phyloP scores from a whole-genome alignment of 2,329 filamentous ascomycete genomes.

The Trichophyton benhamiae region DNA sequence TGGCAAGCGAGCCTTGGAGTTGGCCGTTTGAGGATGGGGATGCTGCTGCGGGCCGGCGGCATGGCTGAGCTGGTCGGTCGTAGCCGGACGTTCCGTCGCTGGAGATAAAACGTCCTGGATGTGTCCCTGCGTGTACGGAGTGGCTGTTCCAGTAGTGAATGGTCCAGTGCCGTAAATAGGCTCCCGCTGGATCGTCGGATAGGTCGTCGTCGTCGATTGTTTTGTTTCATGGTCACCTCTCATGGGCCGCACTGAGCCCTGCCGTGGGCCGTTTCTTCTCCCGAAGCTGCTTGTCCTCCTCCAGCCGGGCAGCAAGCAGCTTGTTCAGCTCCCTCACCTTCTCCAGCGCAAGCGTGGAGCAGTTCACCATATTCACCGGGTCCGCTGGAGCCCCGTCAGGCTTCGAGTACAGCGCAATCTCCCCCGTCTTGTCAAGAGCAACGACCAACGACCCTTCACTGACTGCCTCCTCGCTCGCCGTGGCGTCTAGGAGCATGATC shows the following conservation, averaged over 20 bases:
- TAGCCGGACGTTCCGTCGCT: too few relatives aligned
- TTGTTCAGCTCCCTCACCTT: conserved; percentile 72
- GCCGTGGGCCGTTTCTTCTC: conserved; percentile 60
- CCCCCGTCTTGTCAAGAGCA: conserved; percentile 77
- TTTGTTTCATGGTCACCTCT: conserved; percentile 42
- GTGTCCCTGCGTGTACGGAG: too few relatives aligned
- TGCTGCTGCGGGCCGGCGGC: background rate
- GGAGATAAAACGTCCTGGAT: too few relatives aligned
- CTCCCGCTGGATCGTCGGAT: too few relatives aligned
- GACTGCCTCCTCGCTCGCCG: conserved; percentile 38
- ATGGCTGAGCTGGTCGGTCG: too few relatives aligned
- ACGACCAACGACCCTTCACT: conserved; percentile 60
- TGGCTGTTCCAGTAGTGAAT: too few relatives aligned
- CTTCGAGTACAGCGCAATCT: conserved; percentile 86
- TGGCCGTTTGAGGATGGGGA: background rate
- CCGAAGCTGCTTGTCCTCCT: conserved; percentile 56
- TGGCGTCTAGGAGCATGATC: conserved; percentile 35
- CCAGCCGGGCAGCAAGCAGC: conserved; percentile 59
- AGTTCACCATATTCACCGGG: conserved; percentile 63
- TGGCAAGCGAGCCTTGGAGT: background rate
- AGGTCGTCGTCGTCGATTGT: too few relatives aligned
- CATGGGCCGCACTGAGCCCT: conserved; percentile 76
- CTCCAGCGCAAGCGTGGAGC: conserved; percentile 58
- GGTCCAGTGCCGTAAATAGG: too few relatives aligned
- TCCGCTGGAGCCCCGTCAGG: conserved; percentile 74